phyloP scores from a whole-genome alignment of 2,329 filamentous ascomycete species.

The Xylariomycetidae sp. region DNA sequence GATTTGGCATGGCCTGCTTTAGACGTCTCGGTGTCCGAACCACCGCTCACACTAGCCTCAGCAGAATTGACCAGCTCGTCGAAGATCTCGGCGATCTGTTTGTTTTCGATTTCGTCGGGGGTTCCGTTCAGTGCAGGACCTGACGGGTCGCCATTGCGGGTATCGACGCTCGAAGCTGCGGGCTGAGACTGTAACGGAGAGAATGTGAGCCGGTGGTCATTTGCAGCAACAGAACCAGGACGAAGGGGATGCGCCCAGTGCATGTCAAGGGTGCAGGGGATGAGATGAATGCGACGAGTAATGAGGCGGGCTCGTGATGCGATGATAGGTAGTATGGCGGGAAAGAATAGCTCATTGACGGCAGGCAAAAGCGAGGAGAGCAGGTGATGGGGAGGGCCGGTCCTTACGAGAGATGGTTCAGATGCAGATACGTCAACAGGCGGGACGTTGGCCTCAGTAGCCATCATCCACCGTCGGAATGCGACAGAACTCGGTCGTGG shows the following conservation, averaged over 20 bases:
- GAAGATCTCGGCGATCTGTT: slow-evolving; percentile 48
- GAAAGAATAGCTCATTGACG: too few relatives aligned
- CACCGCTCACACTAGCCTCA: slow-evolving; percentile 64
- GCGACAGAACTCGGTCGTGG: neutral
- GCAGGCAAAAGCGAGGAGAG: too few relatives aligned
- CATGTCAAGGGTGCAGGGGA: neutral
- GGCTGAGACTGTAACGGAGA: slow-evolving; percentile 20
- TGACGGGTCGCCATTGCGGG: slow-evolving; percentile 42
- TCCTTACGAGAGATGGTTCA: slow-evolving; percentile 27
- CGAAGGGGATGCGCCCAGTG: neutral
- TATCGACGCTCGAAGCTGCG: slow-evolving; percentile 30
- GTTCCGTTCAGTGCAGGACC: slow-evolving; percentile 43
- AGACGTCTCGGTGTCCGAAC: slow-evolving; percentile 71
- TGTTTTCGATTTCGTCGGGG: slow-evolving; percentile 50
- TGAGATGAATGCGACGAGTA: neutral
- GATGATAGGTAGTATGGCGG: too few relatives aligned
- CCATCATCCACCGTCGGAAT: slow-evolving; percentile 27
- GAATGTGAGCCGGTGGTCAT: too few relatives aligned
- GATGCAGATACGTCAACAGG: slow-evolving; percentile 27
- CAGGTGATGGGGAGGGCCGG: too few relatives aligned
- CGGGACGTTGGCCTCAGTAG: slow-evolving; percentile 27
- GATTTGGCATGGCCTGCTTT: slow-evolving; percentile 49
- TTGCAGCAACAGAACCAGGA: slow-evolving; percentile 2
- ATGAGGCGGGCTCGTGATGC: too few relatives aligned
- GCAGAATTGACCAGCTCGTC: slow-evolving; percentile 57